Evolutionary conservation across 768 basidiomycete species (phyloP).

Genomic region (Tulasnella sp.): DNA sequence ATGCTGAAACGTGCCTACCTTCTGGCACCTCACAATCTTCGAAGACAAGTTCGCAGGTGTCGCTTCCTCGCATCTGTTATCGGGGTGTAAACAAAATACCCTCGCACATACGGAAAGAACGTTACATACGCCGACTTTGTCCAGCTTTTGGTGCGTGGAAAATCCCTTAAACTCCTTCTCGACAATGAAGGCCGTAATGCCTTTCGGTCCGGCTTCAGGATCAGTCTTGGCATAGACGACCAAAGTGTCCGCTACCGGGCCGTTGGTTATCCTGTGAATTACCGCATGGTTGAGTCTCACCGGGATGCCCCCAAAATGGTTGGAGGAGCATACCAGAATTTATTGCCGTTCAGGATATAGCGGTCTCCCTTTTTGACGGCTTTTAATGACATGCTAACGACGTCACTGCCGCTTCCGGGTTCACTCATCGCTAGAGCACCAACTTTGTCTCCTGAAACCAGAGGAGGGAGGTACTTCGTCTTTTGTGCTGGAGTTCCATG

Average conservation of each 20-base stretch:
- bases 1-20: slow-evolving; percentile 44
- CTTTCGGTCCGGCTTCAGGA: slow-evolving; percentile 72
- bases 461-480: slow-evolving; percentile 72
- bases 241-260: slow-evolving; percentile 82
- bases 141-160: slow-evolving; percentile 83
- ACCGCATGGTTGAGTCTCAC: not conserved
- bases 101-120: not conserved
- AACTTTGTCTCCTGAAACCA: slow-evolving; percentile 70
- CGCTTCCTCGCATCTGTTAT: slow-evolving; percentile 80
- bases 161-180: slow-evolving; percentile 80
- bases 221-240: slow-evolving; percentile 90
- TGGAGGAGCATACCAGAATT: slow-evolving; percentile 69
- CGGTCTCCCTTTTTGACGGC: slow-evolving; percentile 75
- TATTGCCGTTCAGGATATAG: slow-evolving; percentile 59
- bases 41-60: slow-evolving; percentile 91
- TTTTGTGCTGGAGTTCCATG: slow-evolving; percentile 84
- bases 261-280: slow-evolving; percentile 83
- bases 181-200: slow-evolving; percentile 88
- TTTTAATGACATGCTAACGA: slow-evolving; percentile 85
- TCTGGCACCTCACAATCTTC: slow-evolving; percentile 86
- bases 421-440: slow-evolving; percentile 96
- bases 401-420: slow-evolving; percentile 86
- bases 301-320: not conserved
- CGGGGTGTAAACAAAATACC: not conserved
- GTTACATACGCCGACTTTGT: slow-evolving; percentile 68